Evolutionary conservation across 345 rosid genomes (phyloP).

Genomic region (Arabis alpina): DNA sequence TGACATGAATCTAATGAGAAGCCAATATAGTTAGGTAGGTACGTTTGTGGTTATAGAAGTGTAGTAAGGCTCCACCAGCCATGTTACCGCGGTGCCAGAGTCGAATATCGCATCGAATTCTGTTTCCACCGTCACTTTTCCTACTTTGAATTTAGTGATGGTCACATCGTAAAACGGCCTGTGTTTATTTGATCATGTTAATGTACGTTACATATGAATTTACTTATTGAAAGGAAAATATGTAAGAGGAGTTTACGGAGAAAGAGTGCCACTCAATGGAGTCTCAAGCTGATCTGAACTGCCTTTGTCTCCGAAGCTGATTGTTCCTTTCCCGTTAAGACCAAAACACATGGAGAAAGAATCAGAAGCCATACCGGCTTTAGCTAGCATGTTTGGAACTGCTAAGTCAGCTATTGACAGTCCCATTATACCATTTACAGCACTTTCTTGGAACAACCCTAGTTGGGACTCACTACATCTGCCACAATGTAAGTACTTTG

Average conservation of each 20-base stretch:
- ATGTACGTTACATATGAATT: not conserved
- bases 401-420: constrained; percentile 70
- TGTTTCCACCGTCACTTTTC: constrained; percentile 51
- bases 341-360: constrained; percentile 97
- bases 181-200: constrained; percentile 3
- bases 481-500: constrained; percentile 30
- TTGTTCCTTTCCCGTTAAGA: constrained; percentile 70
- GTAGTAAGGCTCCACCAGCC: constrained; percentile 85
- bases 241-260: constrained; percentile 49
- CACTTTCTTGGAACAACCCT: constrained; percentile 70
- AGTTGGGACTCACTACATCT: constrained; percentile 83
- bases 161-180: constrained; percentile 79
- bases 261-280: constrained; percentile 57
- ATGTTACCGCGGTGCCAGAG: constrained; percentile 92
- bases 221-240: not conserved
- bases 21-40: constrained; percentile 39
- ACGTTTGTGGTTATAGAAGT: constrained; percentile 61
- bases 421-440: constrained; percentile 94
- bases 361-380: constrained; percentile 59
- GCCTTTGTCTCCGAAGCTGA: constrained; percentile 91
- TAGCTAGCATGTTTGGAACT: constrained; percentile 85
- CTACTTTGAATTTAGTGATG: constrained; percentile 60
- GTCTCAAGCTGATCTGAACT: constrained; percentile 82
- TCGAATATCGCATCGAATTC: constrained; percentile 76
- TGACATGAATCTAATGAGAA: not conserved